phyloP scores from a whole-genome alignment of 106 monocot species.

The Acorus gramineus region DNA sequence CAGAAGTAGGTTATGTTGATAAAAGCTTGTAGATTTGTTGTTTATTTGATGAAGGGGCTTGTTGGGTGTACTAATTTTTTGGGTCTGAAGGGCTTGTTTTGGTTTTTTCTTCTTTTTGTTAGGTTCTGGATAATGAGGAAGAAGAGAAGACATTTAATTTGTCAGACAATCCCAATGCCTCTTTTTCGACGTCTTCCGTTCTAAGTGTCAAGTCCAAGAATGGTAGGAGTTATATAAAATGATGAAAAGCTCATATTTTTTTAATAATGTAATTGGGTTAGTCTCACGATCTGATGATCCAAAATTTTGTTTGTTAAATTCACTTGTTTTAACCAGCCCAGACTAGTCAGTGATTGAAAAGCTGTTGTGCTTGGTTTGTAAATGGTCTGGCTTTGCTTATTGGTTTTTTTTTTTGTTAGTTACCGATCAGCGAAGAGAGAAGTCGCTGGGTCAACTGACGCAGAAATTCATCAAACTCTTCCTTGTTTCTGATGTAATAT shows the following conservation, averaged over 20 bases:
- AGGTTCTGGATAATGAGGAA: constrained; percentile 49
- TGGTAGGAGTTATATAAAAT: too few species aligned
- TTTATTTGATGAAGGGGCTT: background rate
- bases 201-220: too few species aligned
- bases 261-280: too few species aligned
- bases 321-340: too few species aligned
- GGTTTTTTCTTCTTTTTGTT: background rate
- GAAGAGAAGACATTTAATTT: constrained; percentile 23
- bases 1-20: constrained; percentile 3
- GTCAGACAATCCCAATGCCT: too few species aligned
- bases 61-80: background rate
- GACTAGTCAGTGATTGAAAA: too few species aligned
- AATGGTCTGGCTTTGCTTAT: background rate
- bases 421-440: constrained; percentile 64
- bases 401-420: background rate
- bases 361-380: background rate
- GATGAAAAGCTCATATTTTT: too few species aligned
- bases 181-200: too few species aligned
- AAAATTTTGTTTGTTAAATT: too few species aligned
- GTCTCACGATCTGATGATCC: too few species aligned
- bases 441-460: constrained; percentile 79
- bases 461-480: constrained; percentile 93
- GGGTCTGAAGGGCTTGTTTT: background rate
- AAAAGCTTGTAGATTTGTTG: background rate
- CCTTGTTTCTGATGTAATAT: constrained; percentile 51